phyloP scores from a whole-genome alignment of 495 filamentous ascomycete species.

The Aspergillus ellipticus region DNA sequence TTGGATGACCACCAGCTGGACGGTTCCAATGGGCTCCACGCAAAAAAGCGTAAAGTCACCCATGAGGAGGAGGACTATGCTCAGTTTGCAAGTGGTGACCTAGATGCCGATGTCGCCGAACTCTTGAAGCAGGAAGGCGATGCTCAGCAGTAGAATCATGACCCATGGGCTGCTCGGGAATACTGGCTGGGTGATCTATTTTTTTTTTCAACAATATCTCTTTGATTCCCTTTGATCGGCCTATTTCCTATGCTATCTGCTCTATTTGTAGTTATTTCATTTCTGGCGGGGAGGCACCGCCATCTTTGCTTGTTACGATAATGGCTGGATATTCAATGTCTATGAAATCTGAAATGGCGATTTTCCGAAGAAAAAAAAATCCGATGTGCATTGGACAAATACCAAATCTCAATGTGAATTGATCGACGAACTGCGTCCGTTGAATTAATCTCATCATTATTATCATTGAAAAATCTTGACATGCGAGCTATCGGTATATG shows the following conservation, averaged over 20 bases:
- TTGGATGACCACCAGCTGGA: slow-evolving; percentile 30
- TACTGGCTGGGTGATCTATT: no score
- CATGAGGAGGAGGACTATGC: slow-evolving; percentile 66
- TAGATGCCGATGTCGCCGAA: slow-evolving; percentile 82
- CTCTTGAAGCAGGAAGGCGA: slow-evolving; percentile 58
- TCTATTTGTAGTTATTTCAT: background rate
- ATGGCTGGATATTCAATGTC: background rate
- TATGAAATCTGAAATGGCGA: background rate
- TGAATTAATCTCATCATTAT: background rate
- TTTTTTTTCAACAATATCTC: no score
- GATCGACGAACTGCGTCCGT: background rate
- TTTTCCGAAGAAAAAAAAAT: no score
- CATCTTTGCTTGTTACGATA: background rate
- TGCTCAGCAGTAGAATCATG: slow-evolving; percentile 2
- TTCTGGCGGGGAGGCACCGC: background rate
- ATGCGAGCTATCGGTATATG: slow-evolving; percentile 32
- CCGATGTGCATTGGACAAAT: background rate
- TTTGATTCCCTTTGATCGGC: background rate
- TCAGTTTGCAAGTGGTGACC: slow-evolving; percentile 61
- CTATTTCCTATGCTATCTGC: background rate
- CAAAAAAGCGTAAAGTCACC: slow-evolving; percentile 75
- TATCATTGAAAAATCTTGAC: slow-evolving; percentile 17
- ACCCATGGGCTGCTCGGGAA: background rate
- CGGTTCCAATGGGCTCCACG: slow-evolving; percentile 33
- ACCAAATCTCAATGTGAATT: background rate